Base-by-base conservation (phyloP, 2,329 filamentous ascomycete genomes). In the Colletotrichum musae region DNA sequence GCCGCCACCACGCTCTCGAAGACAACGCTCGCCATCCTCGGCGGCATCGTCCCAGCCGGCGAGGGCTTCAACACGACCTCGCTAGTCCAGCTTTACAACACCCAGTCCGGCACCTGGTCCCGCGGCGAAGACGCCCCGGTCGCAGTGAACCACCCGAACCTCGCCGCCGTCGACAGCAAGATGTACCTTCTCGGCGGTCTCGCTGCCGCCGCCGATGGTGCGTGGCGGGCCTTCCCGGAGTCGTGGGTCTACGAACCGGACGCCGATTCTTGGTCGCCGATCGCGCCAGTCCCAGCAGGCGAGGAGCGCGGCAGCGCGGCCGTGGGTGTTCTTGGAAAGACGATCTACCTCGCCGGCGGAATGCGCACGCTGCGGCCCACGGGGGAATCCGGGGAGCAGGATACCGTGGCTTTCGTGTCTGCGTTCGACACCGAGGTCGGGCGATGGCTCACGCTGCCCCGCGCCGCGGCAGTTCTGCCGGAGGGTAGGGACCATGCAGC, bases 161-260 rank as follows among this genome's bases (percentile, higher is more conserved):
- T 75, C 21, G 81, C 78, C 9, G 77, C 71, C 0, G 73, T 80
- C 4, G 68, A 78, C 54, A 77, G 76, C 47, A 80, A 78, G 63
- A 75, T 83, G 16, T 83, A 83, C 64, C 57, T 83, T 0, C 73
- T 84, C 2, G 81, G 82, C 6, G 81, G 79, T 0, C 74, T 83
- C 1, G 71, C 71, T 2, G 73, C 71, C 7, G 72, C 71, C 4
- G 50, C 66, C 13, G 69, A 74, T 13, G 70, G 62, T 18, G 70
- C 71, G 0, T 81, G 79, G 79, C 52, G 65, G 13, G 76, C 75
- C 0, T 61, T 76, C 2, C 32, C 71, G 0, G 71, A 77, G 9
- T 75, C 74, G 4, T 79, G 74, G 65, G 74, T 78, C 0, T 82
- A 80, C 26, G 74, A 79, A 41, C 73, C 75, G 3, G 59, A 52